Conservation (phyloP, 1,284 basidiomycete species). For the Singerocomus rubriflavus region DNA sequence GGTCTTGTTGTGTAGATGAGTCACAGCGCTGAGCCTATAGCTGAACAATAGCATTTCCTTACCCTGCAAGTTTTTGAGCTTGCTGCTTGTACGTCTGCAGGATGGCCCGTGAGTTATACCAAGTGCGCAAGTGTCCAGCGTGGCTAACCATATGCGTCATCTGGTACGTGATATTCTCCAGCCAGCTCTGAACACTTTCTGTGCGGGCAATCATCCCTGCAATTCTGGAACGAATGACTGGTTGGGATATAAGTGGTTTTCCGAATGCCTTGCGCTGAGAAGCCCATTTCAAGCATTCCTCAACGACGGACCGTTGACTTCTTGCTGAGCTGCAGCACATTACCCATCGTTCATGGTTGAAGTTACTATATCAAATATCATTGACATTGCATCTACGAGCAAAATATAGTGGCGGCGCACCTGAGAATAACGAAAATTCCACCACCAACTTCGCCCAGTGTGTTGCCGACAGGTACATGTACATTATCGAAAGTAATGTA, state of each 20-base stretch:
- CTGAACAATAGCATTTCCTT: constrained; percentile 13
- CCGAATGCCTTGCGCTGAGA: constrained; percentile 67
- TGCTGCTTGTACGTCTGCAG: constrained; percentile 54
- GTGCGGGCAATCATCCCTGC: constrained; percentile 67
- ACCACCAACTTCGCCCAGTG: constrained; percentile 76
- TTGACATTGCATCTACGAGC: background rate
- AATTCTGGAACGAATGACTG: constrained; percentile 71
- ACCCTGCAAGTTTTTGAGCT: constrained; percentile 61
- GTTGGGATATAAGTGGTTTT: constrained; percentile 66
- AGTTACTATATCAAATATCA: constrained; percentile 42
- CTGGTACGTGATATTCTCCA: constrained; percentile 88
- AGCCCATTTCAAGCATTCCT: constrained; percentile 62
- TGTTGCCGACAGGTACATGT: constrained; percentile 74
- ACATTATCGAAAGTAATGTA: constrained; percentile 85
- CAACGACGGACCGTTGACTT: constrained; percentile 45
- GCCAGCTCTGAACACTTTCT: constrained; percentile 73
- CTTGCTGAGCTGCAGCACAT: constrained; percentile 61
- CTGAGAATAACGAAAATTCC: constrained; percentile 70
- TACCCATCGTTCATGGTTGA: constrained; percentile 65
- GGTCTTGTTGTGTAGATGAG: constrained; percentile 43
- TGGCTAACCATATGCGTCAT: constrained; percentile 80
- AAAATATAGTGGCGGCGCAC: constrained; percentile 5
- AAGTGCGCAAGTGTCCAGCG: background rate
- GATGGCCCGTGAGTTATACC: constrained; percentile 1
- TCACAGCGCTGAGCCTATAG: background rate